Base-by-base conservation (phyloP, 2,329 filamentous ascomycete genomes). In the Laburnicola sp. region DNA sequence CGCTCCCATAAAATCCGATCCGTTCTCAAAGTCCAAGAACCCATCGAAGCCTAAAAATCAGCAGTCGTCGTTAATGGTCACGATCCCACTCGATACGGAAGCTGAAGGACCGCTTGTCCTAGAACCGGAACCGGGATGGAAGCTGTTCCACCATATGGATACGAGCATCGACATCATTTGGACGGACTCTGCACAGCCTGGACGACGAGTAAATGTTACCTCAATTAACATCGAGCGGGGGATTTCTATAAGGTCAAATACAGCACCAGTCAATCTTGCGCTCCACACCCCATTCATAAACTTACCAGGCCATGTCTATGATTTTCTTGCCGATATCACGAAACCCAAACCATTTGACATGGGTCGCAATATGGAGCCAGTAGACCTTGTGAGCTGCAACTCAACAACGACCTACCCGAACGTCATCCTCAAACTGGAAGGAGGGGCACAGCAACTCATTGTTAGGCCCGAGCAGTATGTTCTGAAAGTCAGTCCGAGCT, bases 71-170 rank as follows among this genome's bases (percentile, higher is more conserved):
- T 16, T 53, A 16, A 53, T 53, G 50, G 16, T 53, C 10, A 48
- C 50, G 5, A 39, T 53, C 11, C 50, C 50, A 3, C 16, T 35
- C 5, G 40, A 47, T n/a, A 53, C 50, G 25, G 50, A 53, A 37
- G 41, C 46, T 25, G 40, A 48, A 42, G 50, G 50, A 11, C 45
- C 50, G 4, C 34, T 53, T 4, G 43, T 49, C 8, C 23, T 53
- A 5, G 50, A 53, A 23, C 50, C 50, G 1, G 45, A 53, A n/a
- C 50, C 50, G 9, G 45, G 42, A 2, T 53, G 50, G 50, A 53
- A 53, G 23, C 30, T 48, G 10, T 53, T 53, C 36, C 50, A 53
- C 31, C 45, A 53, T 31, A 48, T 47, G 50, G 50, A 53, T 31
- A 40, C 35, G 9, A 53, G 45, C 41, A 47, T 53, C 41, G 36